Base-by-base conservation (phyloP, 148 eudicot species). In the Camellia sinensis region DNA sequence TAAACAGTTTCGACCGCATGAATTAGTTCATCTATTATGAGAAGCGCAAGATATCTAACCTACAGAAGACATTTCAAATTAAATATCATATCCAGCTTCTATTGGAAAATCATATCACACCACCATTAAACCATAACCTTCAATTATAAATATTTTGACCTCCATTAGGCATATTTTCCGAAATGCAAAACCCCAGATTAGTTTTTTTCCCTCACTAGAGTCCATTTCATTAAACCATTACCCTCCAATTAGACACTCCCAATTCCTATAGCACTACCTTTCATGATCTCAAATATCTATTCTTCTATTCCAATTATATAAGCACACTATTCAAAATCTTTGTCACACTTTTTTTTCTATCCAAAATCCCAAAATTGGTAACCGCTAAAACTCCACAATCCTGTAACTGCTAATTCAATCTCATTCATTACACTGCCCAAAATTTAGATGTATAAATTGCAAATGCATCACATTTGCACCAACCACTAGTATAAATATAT, bases 1-100 rank as follows among this genome's bases (percentile, higher is more conserved):
- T 89, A 79, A 96, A 96, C 46, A 91, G 89, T 91, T 92, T 94
- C 45, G 98, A 96, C 56, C 99, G 90, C 98, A 94, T 94, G 81
- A 96, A 92, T 22, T 22, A 96, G 77, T 70, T 91, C 97, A 72
- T 96, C 97, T 76, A 96, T 92, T 85, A 96, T 93, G 85, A 91
- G 88, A 68, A 96, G 88, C 46, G 98, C 73, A 53, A 96, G 97
- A 78, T 88, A 92, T 60, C 99, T 91, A 52, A 96, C 90, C 99
- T 96, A 90, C 84, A 79, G 53, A 80, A 46, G 10, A 69, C 52
- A 77, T 45, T 50, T 29, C 46, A 77, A 3, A 48, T 13, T 45
- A 8, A 45, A 70, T 68, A 6, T 43, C 59, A 11, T 6, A n/a
- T 3, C 9, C 41, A 21, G 29, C 11, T 2, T 13, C 44, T 15